Evolutionary conservation across 768 basidiomycete genomes (phyloP), one percentile per base, ranked within the genome.

Genomic region (Mycena floridula): DNA sequence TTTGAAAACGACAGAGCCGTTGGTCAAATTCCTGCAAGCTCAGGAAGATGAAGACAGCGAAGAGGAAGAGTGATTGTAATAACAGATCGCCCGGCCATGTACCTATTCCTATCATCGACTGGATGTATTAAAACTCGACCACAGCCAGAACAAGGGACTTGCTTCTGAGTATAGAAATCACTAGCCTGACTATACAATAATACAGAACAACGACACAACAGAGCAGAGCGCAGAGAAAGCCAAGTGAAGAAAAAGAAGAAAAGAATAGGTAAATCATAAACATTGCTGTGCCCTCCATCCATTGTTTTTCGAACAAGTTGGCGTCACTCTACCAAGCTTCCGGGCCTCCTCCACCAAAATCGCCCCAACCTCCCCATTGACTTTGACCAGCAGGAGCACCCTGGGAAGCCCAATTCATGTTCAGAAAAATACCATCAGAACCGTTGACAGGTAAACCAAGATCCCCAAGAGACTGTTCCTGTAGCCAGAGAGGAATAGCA

Each of bases 11-110:
- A 85, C 90, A 0, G 88, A 89, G 59, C 60, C 88, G 15, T 74
- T 98, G 28, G 93, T 98, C 60, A 95, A 96, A 91, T 93, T 89
- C 73, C 73, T 95, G 66, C 86, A 89, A 66, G 89, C 92, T 63
- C 84, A 90, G 66, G 87, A 91, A 51, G 66, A 57, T 25, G 80
- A 82, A 25, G 80, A 82, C 43, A 82, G 82, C 47, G 85, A 85
- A 26, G 88, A 87, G 41, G 81, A 83, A 40, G 74, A 79, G 32
- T 35, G n/a, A n/a, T n/a, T n/a, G n/a, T n/a, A n/a, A n/a, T n/a
- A n/a, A n/a, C 32, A 35, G 32, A 35, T 35, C 13, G 7, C 32
- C 18, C n/a, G n/a, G n/a, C n/a, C n/a, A n/a, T 35, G 32, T 15
- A 35, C 13, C 32, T 15, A 35, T 35, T 3, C 18, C 32, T 35